These are phyloP conservation scores for Backusella luteola DNA, from an alignment of 192 early-diverging fungal genomes.

Conservation along the genomic window DNA sequence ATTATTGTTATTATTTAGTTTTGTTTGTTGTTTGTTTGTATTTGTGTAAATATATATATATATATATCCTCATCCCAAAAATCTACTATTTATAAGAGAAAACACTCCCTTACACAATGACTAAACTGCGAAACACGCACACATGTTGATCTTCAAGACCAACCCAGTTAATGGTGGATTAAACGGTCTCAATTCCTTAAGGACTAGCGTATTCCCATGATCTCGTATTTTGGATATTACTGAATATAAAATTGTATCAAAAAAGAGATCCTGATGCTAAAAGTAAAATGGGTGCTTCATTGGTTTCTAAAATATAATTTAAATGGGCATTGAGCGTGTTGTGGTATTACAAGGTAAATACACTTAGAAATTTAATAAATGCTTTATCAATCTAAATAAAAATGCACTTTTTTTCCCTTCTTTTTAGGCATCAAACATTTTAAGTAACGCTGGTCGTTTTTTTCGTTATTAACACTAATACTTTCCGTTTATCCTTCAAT, in stretches of 20 bases:
- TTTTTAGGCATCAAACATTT: neutral
- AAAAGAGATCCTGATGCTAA: no score
- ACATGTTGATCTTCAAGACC: neutral
- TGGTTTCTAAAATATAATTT: no score
- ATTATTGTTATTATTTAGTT: neutral
- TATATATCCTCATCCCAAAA: no score
- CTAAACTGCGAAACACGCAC: neutral
- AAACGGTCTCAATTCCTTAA: neutral
- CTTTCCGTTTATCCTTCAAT: slow-evolving; percentile 1
- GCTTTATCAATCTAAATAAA: neutral
- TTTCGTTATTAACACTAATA: neutral
- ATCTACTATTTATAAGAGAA: no score
- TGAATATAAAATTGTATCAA: no score
- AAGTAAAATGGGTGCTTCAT: no score
- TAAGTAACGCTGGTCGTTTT: neutral
- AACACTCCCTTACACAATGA: neutral
- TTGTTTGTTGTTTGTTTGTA: neutral
- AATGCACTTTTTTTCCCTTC: neutral
- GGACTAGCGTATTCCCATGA: no score
- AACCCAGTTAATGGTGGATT: neutral
- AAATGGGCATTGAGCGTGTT: no score
- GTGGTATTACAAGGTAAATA: no score
- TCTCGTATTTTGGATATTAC: no score
- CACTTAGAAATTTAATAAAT: neutral
- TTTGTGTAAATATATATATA: neutral